Evolutionary conservation across 2,329 filamentous ascomycete genomes (phyloP), one percentile per base, ranked within the genome.

Genomic region (Davidsoniella australis): DNA sequence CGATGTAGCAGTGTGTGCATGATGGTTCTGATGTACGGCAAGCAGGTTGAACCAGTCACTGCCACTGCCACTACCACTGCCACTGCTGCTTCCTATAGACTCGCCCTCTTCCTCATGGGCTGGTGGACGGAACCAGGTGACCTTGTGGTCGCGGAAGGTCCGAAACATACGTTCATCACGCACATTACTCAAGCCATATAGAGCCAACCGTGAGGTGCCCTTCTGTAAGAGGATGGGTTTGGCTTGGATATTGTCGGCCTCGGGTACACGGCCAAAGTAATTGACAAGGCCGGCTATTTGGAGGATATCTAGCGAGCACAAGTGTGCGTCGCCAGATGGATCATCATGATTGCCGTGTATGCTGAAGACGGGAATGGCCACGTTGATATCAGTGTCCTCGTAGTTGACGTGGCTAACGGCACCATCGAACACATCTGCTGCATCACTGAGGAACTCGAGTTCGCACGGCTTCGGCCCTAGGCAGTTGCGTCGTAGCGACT

Each of bases 341-440:
- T 98, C 91, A 60, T 98, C 91, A 61, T 98, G 91, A 59, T 98
- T 98, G 42, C 91, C 91, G 58, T 98, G 93, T 39, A 98, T 98
- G 0, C 89, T 94, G 61, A 98, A 98, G 24, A 98, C 87, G 0
- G 91, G 91, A 50, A 96, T 95, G 1, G 88, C 85, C 53, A 98
- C 78, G 59, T 98, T 98, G 64, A 98, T 95, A 58, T 98, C 86
- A 20, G 85, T 78, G 59, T 98, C 91, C 64, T 96, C 87, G 64
- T 98, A 98, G 64, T 98, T 98, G 64, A 94, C 89, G 62, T 95
- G 84, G 45, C 86, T 81, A 60, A 95, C 94, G 0, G 86, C 80
- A 5, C 84, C 84, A 54, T 86, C 82, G 58, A 98, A 95, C 54
- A 89, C 85, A 58, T 94, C 84, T 56, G 80, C 86, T 6, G 85